Base-by-base conservation (phyloP, 169 alveolate species). In the Plasmodium vivax region DNA sequence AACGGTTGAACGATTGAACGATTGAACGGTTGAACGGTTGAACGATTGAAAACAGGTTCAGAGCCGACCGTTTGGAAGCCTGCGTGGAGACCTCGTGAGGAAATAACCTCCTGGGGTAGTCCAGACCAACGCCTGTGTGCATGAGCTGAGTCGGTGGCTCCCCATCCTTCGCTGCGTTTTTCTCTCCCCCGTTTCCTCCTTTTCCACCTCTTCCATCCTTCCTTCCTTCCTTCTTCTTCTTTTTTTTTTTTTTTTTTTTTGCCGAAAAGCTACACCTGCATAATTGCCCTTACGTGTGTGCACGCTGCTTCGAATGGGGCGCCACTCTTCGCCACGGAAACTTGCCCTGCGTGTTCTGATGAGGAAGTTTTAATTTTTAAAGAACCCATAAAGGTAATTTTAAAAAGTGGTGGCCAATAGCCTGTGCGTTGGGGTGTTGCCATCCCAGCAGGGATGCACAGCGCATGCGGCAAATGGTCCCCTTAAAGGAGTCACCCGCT, bases 351-450 rank as follows among this genome's bases (percentile, higher is more conserved):
- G 4, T 68, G 6, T 30, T 54, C 30, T 82, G 77, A 82, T 82
- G 34, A 54, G 88, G 68, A 82, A 54, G 38, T 16, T 2, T 54
- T 19, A 19, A 82, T 38, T 54, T 82, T 54, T 41, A 45, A 82
- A 30, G 77, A 47, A n/a, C 77, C 23, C 54, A 82, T 82, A 80
- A 80, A 45, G 56, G 12, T 80, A 38, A 80, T 32, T 80, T 80
- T 38, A 80, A 80, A 80, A 38, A 68, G 43, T 27, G 14, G 41
- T 68, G 8, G 4, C 38, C 16, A 68, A 68, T 68, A 68, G n/a
- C 23, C 16, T 19, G 14, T 30, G 27, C 38, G 6, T 19, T 62
- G 30, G 5, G 19, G n/a, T 6, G 2, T 62, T 62, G 12, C 45
- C 45, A 38, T 38, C 7, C 45, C 45, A 38, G 45, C 45, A 38